Evolutionary conservation across 257 asterid species (phyloP), one percentile per base, ranked within the genome.

Genomic region (Penstemon eatonii): DNA sequence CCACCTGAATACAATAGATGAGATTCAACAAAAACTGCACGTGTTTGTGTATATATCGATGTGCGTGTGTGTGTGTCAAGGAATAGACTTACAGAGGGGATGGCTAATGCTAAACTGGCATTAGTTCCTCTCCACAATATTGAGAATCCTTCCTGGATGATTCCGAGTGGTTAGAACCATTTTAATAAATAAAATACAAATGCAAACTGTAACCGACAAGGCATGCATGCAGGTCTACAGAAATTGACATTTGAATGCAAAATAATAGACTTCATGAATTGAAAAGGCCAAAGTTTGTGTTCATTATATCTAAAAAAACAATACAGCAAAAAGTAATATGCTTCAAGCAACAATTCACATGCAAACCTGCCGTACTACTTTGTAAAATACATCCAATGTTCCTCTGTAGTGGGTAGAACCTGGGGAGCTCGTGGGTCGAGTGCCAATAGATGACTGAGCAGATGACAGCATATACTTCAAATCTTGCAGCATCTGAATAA

Each of bases 111-210:
- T 81, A 91, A 82, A 79, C 99, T 87, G 43, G 99, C 99, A 80
- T 79, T 79, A 60, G 99, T 93, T 80, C 99, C 99, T 78, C 96
- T 83, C 99, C 99, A 94, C 69, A 94, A 77, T 80, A 82, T 82
- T 56, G 84, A 68, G 55, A 88, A 75, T 67, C 98, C 96, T 86
- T 91, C 96, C 98, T 91, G 87, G 70, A 82, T 53, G 75, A 51
- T 71, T 65, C 50, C 55, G 44, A 10, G 43, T 42, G 75, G 58
- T 78, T 60, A 67, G 77, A 37, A 67, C 60, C 2, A 67, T 70
- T 58, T 47, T 15, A 36, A 40, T 38, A 61, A 49, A 60, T 43
- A 42, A 25, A 74, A 42, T 10, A 64, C 13, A 56, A 39, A 15
- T 18, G 63, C 39, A 49, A 15, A 60, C 18, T 38, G 55, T 9